Evolutionary conservation across 495 filamentous ascomycete species (phyloP), one percentile per base, ranked within the genome.

Genomic region (Hypoxylon fragiforme): DNA sequence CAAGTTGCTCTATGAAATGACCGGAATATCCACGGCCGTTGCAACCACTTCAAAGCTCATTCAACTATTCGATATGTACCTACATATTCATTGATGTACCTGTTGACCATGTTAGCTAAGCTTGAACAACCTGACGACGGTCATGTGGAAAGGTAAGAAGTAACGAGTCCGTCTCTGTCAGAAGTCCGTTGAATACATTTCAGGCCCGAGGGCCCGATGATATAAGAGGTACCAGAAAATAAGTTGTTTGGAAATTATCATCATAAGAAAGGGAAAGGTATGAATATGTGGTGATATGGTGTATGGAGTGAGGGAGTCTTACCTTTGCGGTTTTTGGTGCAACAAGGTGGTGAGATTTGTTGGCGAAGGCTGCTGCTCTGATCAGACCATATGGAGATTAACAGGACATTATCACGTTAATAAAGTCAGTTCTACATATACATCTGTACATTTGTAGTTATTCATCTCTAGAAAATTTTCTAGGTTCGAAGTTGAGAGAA

Each of bases 211-310:
- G 65, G 63, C 67, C 64, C 73, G 65, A 68, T 84, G 77, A 81
- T 76, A 81, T 81, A 81, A 84, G 81, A 83, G 81, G 81, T 84
- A 78, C 79, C 81, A 83, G 79, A 84, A 81, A 72, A 69, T 65
- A 70, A 59, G 62, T 63, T 66, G 46, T 46, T 66, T 61, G 67
- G 57, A 54, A 45, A 62, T 54, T 71, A 69, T 82, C 77, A 82
- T 83, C 77, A 81, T 69, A 53, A 45, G 58, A 67, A 62, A 42
- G 48, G 44, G 21, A 35, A n/a, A 12, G 35, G 40, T n/a, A n/a
- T n/a, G n/a, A n/a, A 37, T 20, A 19, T 12, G 47, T 38, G 44
- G 34, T 46, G 28, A 43, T 32, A 26, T 34, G 16, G 13, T 21
- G 3, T 37, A 32, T 21, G 41, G 1, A 46, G n/a, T n/a, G n/a